phyloP scores from a whole-genome alignment of 2,329 filamentous ascomycete genomes.

The Fusarium duplospermum region DNA sequence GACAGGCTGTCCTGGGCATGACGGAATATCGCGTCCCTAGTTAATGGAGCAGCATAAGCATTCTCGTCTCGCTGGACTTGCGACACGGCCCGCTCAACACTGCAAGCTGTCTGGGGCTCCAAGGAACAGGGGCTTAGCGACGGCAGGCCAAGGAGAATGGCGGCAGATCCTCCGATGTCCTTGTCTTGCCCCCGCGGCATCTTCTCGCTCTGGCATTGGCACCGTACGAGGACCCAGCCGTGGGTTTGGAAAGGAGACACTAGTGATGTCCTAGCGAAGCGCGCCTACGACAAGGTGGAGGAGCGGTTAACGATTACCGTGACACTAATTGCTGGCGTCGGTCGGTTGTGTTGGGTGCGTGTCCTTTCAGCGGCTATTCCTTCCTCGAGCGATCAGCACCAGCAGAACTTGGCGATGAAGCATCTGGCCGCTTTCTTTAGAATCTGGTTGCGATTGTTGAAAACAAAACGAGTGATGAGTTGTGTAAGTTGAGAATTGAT shows the following conservation, averaged over 20 bases:
- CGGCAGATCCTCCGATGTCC: constrained; percentile 17
- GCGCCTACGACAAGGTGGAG: constrained; percentile 7
- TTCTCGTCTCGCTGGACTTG: constrained; percentile 12
- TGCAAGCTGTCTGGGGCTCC: constrained; percentile 21
- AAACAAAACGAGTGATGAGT: not conserved
- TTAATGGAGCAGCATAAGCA: constrained; percentile 12
- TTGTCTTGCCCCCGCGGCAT: constrained; percentile 5
- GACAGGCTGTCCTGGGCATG: not conserved
- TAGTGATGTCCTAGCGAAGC: constrained; percentile 2
- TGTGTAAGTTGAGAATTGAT: not conserved
- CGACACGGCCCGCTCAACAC: constrained; percentile 18
- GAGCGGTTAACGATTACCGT: constrained; percentile 29
- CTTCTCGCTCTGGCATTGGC: not conserved
- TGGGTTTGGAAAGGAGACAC: not conserved
- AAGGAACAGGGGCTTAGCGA: constrained; percentile 15
- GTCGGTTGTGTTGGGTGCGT: not conserved
- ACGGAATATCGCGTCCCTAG: not conserved
- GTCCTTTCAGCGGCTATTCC: constrained; percentile 1
- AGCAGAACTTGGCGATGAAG: not conserved
- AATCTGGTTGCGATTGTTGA: not conserved
- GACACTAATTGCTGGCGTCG: not conserved
- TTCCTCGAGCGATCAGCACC: not conserved
- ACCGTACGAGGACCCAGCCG: not conserved
- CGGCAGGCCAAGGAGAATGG: constrained; percentile 10
- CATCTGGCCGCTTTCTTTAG: not conserved